Evolutionary conservation across 345 rosid genomes (phyloP).

Genomic region (Euphorbia peplus): DNA sequence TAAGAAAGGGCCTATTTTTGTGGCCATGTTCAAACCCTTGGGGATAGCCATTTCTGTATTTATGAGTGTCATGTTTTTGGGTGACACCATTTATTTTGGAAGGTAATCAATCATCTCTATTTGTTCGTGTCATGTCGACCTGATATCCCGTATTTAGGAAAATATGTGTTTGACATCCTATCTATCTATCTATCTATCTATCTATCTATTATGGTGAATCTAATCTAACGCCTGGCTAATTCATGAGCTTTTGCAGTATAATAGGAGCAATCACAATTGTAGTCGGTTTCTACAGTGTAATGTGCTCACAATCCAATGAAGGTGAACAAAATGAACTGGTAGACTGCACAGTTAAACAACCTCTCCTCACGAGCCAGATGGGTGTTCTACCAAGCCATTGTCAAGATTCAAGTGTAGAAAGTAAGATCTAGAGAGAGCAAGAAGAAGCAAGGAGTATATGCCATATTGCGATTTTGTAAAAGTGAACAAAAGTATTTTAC

Average conservation of each 20-base stretch:
- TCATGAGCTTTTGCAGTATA: constrained; percentile 29
- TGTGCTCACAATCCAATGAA: constrained; percentile 45
- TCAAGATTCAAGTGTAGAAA: not conserved
- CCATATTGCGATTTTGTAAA: no score
- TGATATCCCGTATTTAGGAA: no score
- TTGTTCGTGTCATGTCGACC: no score
- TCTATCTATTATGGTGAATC: not conserved
- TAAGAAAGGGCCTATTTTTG: constrained; percentile 57
- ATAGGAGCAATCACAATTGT: constrained; percentile 44
- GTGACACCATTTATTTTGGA: constrained; percentile 45
- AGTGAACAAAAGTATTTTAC: no score
- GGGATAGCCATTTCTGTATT: constrained; percentile 52
- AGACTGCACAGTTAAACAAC: not conserved
- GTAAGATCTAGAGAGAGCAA: no score
- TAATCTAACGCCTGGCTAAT: not conserved
- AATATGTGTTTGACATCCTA: not conserved
- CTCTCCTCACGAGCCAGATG: constrained; percentile 25
- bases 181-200: no score
- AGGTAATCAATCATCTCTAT: constrained; percentile 29
- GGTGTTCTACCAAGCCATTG: not conserved
- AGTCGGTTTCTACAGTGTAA: constrained; percentile 53
- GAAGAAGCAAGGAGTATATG: no score
- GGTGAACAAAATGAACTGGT: constrained; percentile 16
- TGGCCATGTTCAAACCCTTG: constrained; percentile 57
- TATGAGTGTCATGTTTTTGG: constrained; percentile 42